Conservation (phyloP, 2,329 filamentous ascomycete genomes). For the Pleomassaria siparia region DNA sequence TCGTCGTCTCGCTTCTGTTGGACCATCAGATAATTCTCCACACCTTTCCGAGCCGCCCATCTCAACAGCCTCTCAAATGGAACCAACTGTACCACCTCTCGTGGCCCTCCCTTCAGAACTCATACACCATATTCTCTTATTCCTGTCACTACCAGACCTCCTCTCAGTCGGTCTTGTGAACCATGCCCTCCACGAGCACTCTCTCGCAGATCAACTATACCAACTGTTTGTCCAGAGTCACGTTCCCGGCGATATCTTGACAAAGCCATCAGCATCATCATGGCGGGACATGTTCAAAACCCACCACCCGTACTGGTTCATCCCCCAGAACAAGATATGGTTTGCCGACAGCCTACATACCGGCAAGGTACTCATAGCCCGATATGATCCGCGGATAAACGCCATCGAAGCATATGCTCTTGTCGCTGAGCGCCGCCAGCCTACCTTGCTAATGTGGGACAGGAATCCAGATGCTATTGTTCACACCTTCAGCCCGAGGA, state of each 20-base stretch:
- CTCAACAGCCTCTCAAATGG: slow-evolving; percentile 12
- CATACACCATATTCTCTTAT: slow-evolving; percentile 68
- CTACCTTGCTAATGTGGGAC: slow-evolving; percentile 64
- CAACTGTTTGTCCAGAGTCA: slow-evolving; percentile 67
- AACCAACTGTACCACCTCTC: slow-evolving; percentile 37
- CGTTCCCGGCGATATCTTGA: slow-evolving; percentile 51
- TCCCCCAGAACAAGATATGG: slow-evolving; percentile 80
- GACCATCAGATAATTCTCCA: neutral
- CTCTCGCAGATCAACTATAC: slow-evolving; percentile 71
- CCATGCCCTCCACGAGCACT: slow-evolving; percentile 59
- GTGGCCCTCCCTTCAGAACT: slow-evolving; percentile 72
- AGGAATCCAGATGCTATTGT: slow-evolving; percentile 67
- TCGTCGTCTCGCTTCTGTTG: neutral
- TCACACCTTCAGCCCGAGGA: slow-evolving; percentile 69
- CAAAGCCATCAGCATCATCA: slow-evolving; percentile 58
- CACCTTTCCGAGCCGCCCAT: too few relatives aligned
- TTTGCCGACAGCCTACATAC: slow-evolving; percentile 73
- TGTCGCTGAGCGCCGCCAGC: slow-evolving; percentile 62
- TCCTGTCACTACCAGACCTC: slow-evolving; percentile 67
- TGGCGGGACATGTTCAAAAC: slow-evolving; percentile 73
- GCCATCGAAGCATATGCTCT: slow-evolving; percentile 81
- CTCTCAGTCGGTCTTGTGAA: slow-evolving; percentile 62
- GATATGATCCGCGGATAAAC: slow-evolving; percentile 71
- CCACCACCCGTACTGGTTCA: slow-evolving; percentile 83
- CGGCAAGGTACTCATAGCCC: slow-evolving; percentile 74